Conservation (phyloP, 148 eudicot species). For the Rhododendron mucronatum region DNA sequence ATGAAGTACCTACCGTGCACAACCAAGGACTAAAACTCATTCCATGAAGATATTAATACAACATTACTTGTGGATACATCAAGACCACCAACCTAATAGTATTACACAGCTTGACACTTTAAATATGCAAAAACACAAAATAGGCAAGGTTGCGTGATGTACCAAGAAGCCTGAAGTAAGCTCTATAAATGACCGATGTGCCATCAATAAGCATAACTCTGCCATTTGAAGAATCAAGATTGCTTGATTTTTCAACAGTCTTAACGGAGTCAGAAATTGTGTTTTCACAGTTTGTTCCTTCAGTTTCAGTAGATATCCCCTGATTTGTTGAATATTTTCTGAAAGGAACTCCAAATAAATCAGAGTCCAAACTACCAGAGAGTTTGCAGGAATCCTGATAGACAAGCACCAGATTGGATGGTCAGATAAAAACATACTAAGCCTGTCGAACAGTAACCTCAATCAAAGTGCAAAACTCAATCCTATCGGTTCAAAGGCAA, state of each 20-base stretch:
- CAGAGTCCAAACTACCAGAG: constrained; percentile 22
- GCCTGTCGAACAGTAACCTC: not conserved
- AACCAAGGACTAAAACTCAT: not conserved
- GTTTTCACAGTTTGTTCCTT: constrained; percentile 21
- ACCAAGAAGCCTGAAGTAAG: constrained; percentile 94
- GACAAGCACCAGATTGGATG: constrained; percentile 11
- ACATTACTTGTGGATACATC: not conserved
- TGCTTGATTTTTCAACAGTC: constrained; percentile 12
- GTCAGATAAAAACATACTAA: not conserved
- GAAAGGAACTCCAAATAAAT: constrained; percentile 13
- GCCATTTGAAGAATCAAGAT: constrained; percentile 45
- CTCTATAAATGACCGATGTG: constrained; percentile 79
- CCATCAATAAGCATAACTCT: constrained; percentile 98
- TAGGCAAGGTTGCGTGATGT: not conserved
- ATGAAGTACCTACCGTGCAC: not conserved
- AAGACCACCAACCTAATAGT: not conserved
- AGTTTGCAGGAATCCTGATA: constrained; percentile 41
- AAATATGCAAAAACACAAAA: not conserved
- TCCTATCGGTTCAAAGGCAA: not conserved
- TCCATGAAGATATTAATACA: not conserved
- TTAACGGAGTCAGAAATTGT: constrained; percentile 26
- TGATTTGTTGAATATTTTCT: constrained; percentile 27
- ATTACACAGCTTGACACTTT: not conserved
- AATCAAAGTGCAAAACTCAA: not conserved
- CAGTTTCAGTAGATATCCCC: constrained; percentile 29